Conservation (phyloP, 1,284 basidiomycete species). For the Ganoderma multipileum region DNA sequence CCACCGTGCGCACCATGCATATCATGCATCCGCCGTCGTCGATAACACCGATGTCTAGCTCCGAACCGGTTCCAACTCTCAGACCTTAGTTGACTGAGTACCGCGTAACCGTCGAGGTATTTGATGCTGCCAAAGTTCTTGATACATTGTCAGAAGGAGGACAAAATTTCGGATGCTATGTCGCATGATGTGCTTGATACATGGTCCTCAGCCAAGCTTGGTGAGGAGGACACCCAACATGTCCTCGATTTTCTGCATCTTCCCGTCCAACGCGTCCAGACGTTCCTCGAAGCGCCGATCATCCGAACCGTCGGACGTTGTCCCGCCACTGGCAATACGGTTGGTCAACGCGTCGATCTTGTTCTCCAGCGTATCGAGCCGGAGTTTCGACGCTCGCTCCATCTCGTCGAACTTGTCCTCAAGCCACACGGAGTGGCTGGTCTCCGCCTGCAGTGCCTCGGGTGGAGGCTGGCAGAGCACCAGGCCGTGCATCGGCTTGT, state of each 20-base stretch:
- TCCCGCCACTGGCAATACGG: too few species aligned
- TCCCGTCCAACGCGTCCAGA: conserved; percentile 6
- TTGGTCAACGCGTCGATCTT: conserved; percentile 11
- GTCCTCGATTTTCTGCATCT: conserved; percentile 6
- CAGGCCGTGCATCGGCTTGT: conserved; percentile 27
- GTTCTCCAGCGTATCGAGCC: conserved; percentile 21
- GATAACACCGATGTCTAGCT: not conserved
- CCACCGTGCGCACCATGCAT: not conserved
- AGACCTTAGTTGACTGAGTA: too few species aligned
- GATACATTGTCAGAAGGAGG: too few species aligned
- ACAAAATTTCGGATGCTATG: not conserved
- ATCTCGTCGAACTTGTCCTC: conserved; percentile 20
- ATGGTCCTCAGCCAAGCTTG: not conserved
- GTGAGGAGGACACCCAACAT: conserved; percentile 5
- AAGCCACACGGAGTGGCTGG: conserved; percentile 13
- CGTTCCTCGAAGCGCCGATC: not conserved
- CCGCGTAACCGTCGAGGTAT: not conserved
- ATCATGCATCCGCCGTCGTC: not conserved
- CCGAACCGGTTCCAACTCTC: too few species aligned
- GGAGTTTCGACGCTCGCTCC: conserved; percentile 10
- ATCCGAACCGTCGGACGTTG: not conserved
- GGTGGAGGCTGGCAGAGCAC: conserved; percentile 23
- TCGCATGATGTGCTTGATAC: too few species aligned
- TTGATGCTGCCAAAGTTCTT: not conserved
- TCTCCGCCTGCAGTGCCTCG: conserved; percentile 12